These are phyloP conservation scores for Neurospora tetrasperma DNA, from an alignment of 495 filamentous ascomycete genomes.

Conservation along the genomic window DNA sequence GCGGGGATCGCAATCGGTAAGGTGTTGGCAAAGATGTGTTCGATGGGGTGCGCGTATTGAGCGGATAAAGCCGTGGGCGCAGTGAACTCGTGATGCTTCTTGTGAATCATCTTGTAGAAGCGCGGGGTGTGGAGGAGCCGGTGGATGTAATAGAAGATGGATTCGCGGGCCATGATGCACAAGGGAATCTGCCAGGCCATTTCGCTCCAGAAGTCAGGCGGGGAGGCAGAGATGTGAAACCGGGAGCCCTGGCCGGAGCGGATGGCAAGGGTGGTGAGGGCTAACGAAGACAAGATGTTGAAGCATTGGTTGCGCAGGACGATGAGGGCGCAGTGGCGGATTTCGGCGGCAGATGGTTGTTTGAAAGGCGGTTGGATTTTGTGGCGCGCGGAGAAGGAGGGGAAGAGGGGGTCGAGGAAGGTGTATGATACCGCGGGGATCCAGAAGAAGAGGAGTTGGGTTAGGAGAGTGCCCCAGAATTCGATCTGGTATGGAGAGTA, in stretches of 20 bases:
- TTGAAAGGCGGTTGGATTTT: constrained; percentile 46
- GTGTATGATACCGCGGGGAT: constrained; percentile 35
- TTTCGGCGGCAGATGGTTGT: constrained; percentile 37
- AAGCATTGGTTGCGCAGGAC: constrained; percentile 40
- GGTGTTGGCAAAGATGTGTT: constrained; percentile 45
- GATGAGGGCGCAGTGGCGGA: constrained; percentile 34
- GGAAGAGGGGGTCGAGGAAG: constrained; percentile 31
- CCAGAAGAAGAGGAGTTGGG: constrained; percentile 44
- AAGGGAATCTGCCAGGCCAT: constrained; percentile 34
- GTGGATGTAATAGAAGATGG: constrained; percentile 48
- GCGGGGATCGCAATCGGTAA: constrained; percentile 44
- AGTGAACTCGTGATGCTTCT: constrained; percentile 47
- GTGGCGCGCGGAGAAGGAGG: constrained; percentile 39
- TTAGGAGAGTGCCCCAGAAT: constrained; percentile 34
- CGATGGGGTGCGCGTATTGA: constrained; percentile 49
- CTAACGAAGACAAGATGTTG: constrained; percentile 27
- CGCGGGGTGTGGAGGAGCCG: constrained; percentile 40
- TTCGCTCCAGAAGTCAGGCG: constrained; percentile 22
- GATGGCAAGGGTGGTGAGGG: constrained; percentile 15
- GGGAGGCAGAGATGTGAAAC: constrained; percentile 23
- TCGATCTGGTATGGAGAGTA: constrained; percentile 19
- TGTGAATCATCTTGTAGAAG: constrained; percentile 45
- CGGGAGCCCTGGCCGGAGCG: constrained; percentile 17
- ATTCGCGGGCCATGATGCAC: constrained; percentile 39
- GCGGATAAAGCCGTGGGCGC: constrained; percentile 48